Conservation (phyloP, 306 rosid species). For the Luffa aegyptiaca region DNA sequence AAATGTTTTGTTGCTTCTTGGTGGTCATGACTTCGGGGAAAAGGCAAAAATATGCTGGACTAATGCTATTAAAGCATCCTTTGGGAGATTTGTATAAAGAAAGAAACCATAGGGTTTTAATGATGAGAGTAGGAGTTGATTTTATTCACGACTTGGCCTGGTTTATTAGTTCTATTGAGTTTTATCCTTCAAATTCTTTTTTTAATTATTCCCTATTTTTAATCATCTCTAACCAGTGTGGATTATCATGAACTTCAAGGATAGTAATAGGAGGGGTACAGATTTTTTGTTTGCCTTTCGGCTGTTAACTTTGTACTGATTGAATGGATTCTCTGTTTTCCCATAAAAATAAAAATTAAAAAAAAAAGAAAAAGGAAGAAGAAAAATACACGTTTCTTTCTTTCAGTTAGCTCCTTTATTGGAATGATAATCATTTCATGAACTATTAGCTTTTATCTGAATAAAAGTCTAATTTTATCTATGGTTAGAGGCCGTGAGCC, state of each 20-base stretch:
- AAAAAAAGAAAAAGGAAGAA: neutral
- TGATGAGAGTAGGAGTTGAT: neutral
- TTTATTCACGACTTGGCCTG: neutral
- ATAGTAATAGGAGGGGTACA: neutral
- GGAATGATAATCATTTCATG: neutral
- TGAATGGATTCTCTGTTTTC: neutral
- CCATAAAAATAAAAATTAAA: neutral
- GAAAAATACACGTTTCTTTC: neutral
- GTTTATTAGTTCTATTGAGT: neutral
- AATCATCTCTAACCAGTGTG: neutral
- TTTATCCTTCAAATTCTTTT: neutral
- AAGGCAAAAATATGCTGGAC: neutral
- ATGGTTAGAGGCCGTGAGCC: neutral
- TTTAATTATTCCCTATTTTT: neutral
- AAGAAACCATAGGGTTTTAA: neutral
- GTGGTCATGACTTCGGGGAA: neutral
- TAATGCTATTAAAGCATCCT: neutral
- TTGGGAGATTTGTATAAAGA: neutral
- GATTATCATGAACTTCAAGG: neutral
- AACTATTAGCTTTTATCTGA: neutral
- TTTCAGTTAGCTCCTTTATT: neutral
- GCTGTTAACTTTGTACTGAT: neutral
- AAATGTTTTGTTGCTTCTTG: neutral
- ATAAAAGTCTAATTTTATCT: neutral
- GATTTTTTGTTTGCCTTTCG: neutral